phyloP scores from a whole-genome alignment of 1,284 basidiomycete genomes.

The Trametes sp. region DNA sequence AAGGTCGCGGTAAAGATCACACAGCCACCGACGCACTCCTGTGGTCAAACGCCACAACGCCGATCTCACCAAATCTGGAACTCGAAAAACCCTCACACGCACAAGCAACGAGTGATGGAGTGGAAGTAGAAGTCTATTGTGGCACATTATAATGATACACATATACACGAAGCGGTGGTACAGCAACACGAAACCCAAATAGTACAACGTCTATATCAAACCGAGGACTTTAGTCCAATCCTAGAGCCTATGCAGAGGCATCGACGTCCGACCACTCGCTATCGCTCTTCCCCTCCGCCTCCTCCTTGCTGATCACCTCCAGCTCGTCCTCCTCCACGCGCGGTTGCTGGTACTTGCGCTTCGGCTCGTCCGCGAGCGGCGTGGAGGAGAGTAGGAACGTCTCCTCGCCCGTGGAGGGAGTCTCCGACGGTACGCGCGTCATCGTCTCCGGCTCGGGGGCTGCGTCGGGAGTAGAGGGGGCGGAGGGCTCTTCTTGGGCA shows the following conservation, averaged over 20 bases:
- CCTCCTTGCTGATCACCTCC: constrained; percentile 30
- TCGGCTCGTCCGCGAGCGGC: constrained; percentile 23
- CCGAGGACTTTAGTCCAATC: too few species aligned
- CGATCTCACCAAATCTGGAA: neutral
- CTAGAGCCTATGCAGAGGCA: constrained; percentile 1
- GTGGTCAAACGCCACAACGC: neutral
- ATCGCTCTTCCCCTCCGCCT: constrained; percentile 29
- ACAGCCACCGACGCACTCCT: constrained; percentile 9
- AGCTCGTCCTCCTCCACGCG: constrained; percentile 24
- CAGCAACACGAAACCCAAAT: neutral
- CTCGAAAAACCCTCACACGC: too few species aligned
- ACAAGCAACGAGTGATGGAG: neutral
- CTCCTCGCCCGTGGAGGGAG: constrained; percentile 4
- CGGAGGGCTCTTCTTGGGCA: constrained; percentile 7
- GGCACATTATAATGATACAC: constrained; percentile 5
- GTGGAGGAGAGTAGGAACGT: constrained; percentile 28
- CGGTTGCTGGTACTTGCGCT: constrained; percentile 1
- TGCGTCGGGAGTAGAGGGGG: neutral
- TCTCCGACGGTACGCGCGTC: constrained; percentile 13
- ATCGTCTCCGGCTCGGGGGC: constrained; percentile 1
- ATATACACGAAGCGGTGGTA: neutral
- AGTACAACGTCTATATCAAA: neutral
- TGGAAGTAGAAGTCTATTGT: neutral
- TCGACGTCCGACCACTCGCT: constrained; percentile 32
- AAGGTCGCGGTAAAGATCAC: too few species aligned